Evolutionary conservation across 108 stramenopile genomes (phyloP).

Genomic region (Cyclotella kingstonii): DNA sequence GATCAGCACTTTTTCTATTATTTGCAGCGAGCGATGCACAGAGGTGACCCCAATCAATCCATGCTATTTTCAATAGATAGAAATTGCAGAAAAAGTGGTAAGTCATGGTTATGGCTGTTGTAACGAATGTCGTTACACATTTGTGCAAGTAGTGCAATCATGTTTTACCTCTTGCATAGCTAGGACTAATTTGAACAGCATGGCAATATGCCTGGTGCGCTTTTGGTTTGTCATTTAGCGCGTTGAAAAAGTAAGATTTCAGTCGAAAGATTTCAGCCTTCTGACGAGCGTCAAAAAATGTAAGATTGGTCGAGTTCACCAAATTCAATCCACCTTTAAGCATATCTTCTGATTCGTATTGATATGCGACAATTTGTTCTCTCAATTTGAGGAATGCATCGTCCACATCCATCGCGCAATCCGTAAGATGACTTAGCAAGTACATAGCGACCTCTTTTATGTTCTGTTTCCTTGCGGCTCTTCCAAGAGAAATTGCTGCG

Average conservation of each 20-base stretch:
- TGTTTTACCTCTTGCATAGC: constrained; percentile 58
- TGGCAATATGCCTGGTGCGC: constrained; percentile 91
- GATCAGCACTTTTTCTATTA: constrained; percentile 31
- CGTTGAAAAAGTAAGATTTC: constrained; percentile 81
- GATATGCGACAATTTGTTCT: constrained; percentile 88
- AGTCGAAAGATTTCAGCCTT: constrained; percentile 91
- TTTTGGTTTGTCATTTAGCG: constrained; percentile 69
- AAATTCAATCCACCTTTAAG: constrained; percentile 87
- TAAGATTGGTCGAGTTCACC: constrained; percentile 92
- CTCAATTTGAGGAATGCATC: constrained; percentile 91
- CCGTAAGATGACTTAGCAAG: constrained; percentile 59
- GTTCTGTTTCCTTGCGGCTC: constrained; percentile 87
- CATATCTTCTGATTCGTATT: constrained; percentile 56
- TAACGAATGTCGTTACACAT: too few species aligned
- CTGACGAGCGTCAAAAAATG: constrained; percentile 84
- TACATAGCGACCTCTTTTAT: constrained; percentile 63
- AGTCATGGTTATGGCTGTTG: too few species aligned
- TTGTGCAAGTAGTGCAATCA: too few species aligned
- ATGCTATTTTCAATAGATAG: constrained; percentile 35
- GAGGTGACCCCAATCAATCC: constrained; percentile 93
- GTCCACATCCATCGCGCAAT: constrained; percentile 77
- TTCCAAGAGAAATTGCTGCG: constrained; percentile 84
- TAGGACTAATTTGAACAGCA: constrained; percentile 86
- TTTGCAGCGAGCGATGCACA: constrained; percentile 60
- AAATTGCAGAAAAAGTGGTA: not conserved